Evolutionary conservation across 805 yeast species (phyloP), one percentile per base, ranked within the genome.

Genomic region (Yarrowia divulgata): DNA sequence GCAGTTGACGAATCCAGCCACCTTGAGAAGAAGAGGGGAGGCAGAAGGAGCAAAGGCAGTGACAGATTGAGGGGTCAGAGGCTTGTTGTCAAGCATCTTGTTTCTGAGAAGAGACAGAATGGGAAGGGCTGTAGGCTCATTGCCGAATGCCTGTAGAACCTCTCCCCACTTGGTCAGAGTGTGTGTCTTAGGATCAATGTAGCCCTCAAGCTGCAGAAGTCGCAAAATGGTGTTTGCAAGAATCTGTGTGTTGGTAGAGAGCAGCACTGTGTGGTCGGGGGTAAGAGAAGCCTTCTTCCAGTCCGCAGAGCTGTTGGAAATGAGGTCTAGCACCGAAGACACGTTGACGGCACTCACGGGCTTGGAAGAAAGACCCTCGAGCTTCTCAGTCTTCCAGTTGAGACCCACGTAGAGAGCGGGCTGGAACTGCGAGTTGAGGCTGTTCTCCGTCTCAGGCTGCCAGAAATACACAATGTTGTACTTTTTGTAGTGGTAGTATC

Each of bases 401-500:
- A 54, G 50, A 37, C 49, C 74, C 71, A 72, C 32, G 71, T 63
- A 19, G 58, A 52, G 43, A 54, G 70, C 32, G 40, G 46, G 43
- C 50, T 32, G 39, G 68, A 32, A 55, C 67, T 71, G 29, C 71
- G 58, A 23, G 73, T 73, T 32, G 75, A 73, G 49, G 18, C 57
- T 39, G 71, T 57, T 43, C 63, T 62, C 67, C 82, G 83, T 32
- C 79, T 73, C 29, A 78, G 75, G 10, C 73, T 67, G 52, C 74
- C 70, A 18, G 79, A 76, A 71, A 86, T 83, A 79, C 81, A 89
- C 89, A 90, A 89, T 70, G 80, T 85, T 18, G 79, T 76, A 34
- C 84, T 85, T 54, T 82, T 79, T 46, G 91, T 85, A 88, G 76
- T 93, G 98, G 77, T 87, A 92, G 78, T 91, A 94, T 76, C 98